A percentile compares a stretch with the other conserved stretches of the same genome.
Conservation (phyloP, 2,329 filamentous ascomycete genomes). For the Basipetospora chlamydospora region DNA sequence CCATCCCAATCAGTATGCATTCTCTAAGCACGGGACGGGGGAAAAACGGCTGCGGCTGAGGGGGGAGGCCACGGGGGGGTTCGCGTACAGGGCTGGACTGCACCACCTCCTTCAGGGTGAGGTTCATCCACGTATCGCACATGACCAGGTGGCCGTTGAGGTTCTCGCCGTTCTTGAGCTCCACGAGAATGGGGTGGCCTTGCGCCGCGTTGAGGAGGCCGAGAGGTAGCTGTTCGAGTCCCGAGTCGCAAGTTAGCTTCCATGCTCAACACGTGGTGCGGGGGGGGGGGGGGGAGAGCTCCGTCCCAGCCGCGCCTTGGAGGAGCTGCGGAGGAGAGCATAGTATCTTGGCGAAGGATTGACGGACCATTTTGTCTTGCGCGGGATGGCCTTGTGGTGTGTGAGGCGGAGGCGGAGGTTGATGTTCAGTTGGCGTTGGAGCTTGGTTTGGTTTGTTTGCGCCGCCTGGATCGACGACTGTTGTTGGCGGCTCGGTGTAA, state of each 20-base stretch:
- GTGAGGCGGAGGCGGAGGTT: neutral
- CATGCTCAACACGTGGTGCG: neutral
- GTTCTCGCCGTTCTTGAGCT: constrained; percentile 95
- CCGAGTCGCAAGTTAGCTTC: neutral
- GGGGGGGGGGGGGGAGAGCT: neutral
- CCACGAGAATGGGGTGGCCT: constrained; percentile 94
- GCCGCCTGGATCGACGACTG: too few species aligned
- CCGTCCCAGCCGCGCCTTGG: neutral
- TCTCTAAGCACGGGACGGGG: neutral
- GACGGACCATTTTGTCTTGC: constrained; percentile 2
- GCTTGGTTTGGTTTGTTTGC: too few species aligned
- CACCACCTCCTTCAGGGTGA: constrained; percentile 92
- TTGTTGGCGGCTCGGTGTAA: too few species aligned
- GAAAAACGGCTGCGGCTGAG: constrained; percentile 9
- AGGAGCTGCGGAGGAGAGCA: neutral
- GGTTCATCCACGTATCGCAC: constrained; percentile 99
- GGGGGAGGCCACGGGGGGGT: too few species aligned
- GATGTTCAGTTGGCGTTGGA: too few species aligned
- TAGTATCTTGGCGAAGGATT: neutral
- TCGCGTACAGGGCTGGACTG: constrained; percentile 67
- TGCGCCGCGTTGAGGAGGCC: constrained; percentile 89
- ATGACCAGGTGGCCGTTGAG: constrained; percentile 90
- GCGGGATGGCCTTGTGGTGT: neutral
- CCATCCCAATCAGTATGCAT: neutral
- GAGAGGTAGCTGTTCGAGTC: constrained; percentile 41